Evolutionary conservation across 345 rosid species (phyloP), one percentile per base, ranked within the genome.

Genomic region (Corchorus olitorius): DNA sequence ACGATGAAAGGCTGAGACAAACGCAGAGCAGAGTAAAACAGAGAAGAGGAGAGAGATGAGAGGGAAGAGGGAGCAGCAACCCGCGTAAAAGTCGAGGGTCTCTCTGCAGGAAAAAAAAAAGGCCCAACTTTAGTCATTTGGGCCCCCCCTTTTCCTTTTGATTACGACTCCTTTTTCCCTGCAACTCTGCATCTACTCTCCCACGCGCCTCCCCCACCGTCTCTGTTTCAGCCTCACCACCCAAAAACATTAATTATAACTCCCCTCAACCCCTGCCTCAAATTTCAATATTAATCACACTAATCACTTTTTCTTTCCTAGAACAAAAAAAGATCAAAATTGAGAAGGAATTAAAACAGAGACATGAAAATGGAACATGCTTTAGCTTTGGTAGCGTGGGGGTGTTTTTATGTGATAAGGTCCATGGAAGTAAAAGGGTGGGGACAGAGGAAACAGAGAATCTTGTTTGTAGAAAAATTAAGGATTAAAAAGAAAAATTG

Each of bases 11-110:
- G 81, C 89, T 81, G 83, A 67, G 76, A 72, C 74, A 73, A 43
- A 35, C 4, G 50, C 72, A 52, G 27, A 33, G 43, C 43, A 39
- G 43, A 6, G 43, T 27, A 27, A 39, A 39, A 39, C 43, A 39
- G 43, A 39, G 20, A 49, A 39, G 43, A 6, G 6, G 55, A 39
- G 0, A 1, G 48, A 46, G 6, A 22, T 1, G 10, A 1, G 16
- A 15, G 4, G 11, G 41, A 56, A 43, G n/a, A 4, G 59, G 52
- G 20, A 49, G 65, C 54, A 68, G 75, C 72, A 77, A 60, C 89
- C 86, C 87, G 88, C 91, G 89, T 76, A 88, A 88, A 88, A 86
- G 89, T 84, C 89, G 91, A 88, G 91, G 89, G 58, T 81, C 77
- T 80, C 77, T 52, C 79, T 68, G 58, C 79, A 27, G 56, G 65